Conservation (phyloP, 2,329 filamentous ascomycete species). For the Fusarium virguliforme region DNA sequence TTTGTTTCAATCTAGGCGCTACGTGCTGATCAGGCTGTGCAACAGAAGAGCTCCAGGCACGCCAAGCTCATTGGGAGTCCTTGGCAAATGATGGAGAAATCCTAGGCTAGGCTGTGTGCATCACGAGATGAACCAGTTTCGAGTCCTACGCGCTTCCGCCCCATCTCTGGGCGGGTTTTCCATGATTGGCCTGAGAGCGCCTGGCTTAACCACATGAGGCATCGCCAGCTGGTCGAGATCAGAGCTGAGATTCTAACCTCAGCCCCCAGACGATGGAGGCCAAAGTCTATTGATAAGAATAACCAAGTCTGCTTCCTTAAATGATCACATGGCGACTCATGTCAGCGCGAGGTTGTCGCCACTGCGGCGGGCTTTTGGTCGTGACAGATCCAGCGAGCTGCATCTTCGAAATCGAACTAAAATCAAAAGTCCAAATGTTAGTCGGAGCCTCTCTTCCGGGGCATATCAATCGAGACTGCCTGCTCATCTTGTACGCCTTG, state of each 20-base stretch:
- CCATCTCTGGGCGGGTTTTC: not conserved
- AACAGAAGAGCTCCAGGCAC: constrained; percentile 2
- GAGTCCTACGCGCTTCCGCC: not conserved
- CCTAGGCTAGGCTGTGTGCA: not conserved
- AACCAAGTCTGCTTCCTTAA: not conserved
- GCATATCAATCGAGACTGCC: not conserved
- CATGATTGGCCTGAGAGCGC: not conserved
- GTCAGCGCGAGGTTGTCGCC: not conserved
- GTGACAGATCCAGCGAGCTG: not conserved
- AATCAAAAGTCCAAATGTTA: not conserved
- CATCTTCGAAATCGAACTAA: not conserved
- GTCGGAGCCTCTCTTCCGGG: constrained; percentile 7
- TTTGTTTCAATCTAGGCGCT: not conserved
- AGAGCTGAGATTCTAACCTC: constrained; percentile 5
- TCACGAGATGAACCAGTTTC: constrained; percentile 8
- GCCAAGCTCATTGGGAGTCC: not conserved
- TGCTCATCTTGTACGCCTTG: not conserved
- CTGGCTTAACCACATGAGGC: not conserved
- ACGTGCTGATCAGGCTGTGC: constrained; percentile 5
- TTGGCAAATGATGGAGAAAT: not conserved
- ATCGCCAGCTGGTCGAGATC: not conserved
- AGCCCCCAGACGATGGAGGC: constrained; percentile 1
- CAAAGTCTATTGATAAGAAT: constrained; percentile 8
- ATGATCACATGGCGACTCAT: not conserved
- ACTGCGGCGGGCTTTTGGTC: not conserved